Percentiles rank a stretch among this genome's conserved stretches.
These are phyloP conservation scores for Magnusiomyces suaveolens DNA, from an alignment of 1,139 yeast genomes.

Conservation along the genomic window DNA sequence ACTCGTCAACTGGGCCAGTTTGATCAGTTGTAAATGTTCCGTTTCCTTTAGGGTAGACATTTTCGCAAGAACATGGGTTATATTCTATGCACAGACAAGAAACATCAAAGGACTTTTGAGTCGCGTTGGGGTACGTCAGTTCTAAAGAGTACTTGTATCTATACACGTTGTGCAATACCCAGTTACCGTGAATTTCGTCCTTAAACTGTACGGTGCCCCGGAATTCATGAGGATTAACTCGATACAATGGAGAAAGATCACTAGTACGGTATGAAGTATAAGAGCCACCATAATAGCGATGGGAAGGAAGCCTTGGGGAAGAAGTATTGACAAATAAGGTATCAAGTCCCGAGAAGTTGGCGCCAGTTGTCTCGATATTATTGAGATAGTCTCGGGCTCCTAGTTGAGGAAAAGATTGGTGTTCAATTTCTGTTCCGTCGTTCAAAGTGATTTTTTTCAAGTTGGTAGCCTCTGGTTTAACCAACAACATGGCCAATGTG, in stretches of 20 bases:
- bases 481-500: not conserved
- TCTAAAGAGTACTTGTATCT: not conserved
- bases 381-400: not conserved
- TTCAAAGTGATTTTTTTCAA: not conserved
- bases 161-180: not conserved
- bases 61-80: conserved; percentile 22
- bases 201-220: not conserved
- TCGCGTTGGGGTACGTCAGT: conserved; percentile 17
- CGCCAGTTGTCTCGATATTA: not conserved
- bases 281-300: not conserved
- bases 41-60: conserved; percentile 17
- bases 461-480: not conserved
- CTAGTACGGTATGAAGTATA: not conserved
- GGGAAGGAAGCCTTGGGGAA: too few relatives aligned
- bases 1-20: not conserved
- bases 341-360: too few relatives aligned
- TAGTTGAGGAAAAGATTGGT: too few relatives aligned
- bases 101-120: conserved; percentile 15
- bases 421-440: not conserved
- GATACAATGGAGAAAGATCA: not conserved
- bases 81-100: conserved; percentile 20
- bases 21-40: conserved; percentile 12
- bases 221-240: not conserved
- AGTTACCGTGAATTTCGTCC: not conserved
- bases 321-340: too few relatives aligned